Conservation (phyloP, 768 basidiomycete species). For the Boletellus emodensis region DNA sequence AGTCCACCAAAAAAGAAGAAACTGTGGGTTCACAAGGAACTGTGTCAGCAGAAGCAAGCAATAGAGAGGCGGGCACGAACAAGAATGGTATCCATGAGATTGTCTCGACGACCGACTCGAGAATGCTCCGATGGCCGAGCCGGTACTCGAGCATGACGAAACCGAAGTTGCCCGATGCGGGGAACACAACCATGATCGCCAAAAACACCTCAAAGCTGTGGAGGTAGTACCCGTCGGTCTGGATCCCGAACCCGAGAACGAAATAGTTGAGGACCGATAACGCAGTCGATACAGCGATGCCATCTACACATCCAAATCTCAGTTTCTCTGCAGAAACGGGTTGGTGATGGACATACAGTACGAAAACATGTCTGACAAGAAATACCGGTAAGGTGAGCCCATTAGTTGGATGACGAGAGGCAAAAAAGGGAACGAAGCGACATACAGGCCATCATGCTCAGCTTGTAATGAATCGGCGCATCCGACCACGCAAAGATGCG, state of each 20-base stretch:
- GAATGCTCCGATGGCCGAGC: slow-evolving; percentile 40
- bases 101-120: slow-evolving; percentile 22
- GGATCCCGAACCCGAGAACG: slow-evolving; percentile 65
- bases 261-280: slow-evolving; percentile 70
- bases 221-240: slow-evolving; percentile 73
- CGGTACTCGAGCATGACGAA: slow-evolving; percentile 72
- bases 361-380: slow-evolving; percentile 43
- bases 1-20: slow-evolving; percentile 57
- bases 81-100: slow-evolving; percentile 35
- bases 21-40: slow-evolving; percentile 5
- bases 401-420: not conserved
- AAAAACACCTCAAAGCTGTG: slow-evolving; percentile 80
- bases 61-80: slow-evolving; percentile 6
- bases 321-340: not conserved
- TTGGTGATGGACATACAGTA: slow-evolving; percentile 36
- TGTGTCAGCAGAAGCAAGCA: too few relatives aligned
- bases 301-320: slow-evolving; percentile 20
- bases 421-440: slow-evolving; percentile 3
- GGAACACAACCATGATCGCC: slow-evolving; percentile 68
- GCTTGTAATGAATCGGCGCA: slow-evolving; percentile 79
- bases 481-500: slow-evolving; percentile 73
- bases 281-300: slow-evolving; percentile 63
- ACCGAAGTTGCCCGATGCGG: slow-evolving; percentile 67
- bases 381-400: slow-evolving; percentile 2
- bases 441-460: slow-evolving; percentile 54